phyloP scores from a whole-genome alignment of 768 basidiomycete species.

The Xerocomus brunneocitrinus region DNA sequence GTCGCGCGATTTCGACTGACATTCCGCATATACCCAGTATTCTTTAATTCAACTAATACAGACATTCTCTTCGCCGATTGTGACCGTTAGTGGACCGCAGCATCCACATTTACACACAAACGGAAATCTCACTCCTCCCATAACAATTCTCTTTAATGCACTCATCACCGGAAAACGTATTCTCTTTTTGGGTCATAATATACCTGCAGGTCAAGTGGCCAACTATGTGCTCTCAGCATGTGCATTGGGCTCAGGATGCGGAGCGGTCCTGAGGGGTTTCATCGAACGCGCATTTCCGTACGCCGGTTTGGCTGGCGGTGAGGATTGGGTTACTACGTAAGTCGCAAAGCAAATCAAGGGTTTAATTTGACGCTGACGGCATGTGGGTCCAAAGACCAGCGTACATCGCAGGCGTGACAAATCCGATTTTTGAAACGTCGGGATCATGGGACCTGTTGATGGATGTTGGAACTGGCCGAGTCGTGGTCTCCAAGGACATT shows the following conservation, averaged over 20 bases:
- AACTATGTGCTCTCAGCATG: conserved; percentile 92
- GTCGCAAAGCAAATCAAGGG: conserved; percentile 25
- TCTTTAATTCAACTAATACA: conserved; percentile 88
- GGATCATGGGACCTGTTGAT: conserved; percentile 91
- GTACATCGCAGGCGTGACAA: conserved; percentile 95
- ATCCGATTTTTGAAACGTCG: conserved; percentile 89
- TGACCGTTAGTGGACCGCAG: conserved; percentile 62
- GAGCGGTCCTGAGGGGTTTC: conserved; percentile 77
- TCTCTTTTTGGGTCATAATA: conserved; percentile 87
- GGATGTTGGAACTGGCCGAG: conserved; percentile 82
- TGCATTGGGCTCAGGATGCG: conserved; percentile 88
- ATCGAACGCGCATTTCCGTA: conserved; percentile 94
- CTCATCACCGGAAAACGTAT: conserved; percentile 94
- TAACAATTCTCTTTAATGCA: conserved; percentile 95
- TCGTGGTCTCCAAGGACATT: conserved; percentile 87
- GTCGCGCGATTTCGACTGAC: conserved; percentile 9
- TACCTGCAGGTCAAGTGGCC: conserved; percentile 87
- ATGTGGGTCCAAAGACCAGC: conserved; percentile 55
- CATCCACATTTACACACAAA: conserved; percentile 94
- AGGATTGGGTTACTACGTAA: conserved; percentile 88
- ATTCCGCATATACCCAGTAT: conserved; percentile 50
- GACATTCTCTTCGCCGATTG: conserved; percentile 62
- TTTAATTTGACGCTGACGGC: conserved; percentile 2
- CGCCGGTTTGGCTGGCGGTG: conserved; percentile 81
- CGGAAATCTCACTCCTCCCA: conserved; percentile 85